Evolutionary conservation across 2,329 filamentous ascomycete species (phyloP), one percentile per base, ranked within the genome.

Genomic region (Aspergillus quadrilineatus): DNA sequence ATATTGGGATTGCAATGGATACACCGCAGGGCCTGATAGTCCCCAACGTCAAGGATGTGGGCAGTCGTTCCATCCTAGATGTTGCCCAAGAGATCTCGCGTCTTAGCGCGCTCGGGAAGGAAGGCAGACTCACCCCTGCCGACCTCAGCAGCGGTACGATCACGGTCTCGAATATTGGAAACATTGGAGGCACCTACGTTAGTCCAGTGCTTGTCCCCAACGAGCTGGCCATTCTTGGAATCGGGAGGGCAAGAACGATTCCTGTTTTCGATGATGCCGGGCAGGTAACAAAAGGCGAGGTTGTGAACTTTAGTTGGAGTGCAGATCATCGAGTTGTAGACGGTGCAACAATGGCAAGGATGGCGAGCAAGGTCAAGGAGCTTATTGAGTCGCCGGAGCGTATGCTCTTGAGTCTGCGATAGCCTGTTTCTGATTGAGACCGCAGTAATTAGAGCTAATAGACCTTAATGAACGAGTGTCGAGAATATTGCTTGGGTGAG

Each of bases 1-100:
- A 99, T 75, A 93, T 99, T 60, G 94, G 94, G 59, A 82, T 99
- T 34, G 94, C 94, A 56, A 94, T 99, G 83, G 94, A 99, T 74
- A 96, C 93, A 0, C 91, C 93, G 0, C 80, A 82, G 6, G 94
- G 94, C 2, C 85, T 99, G 0, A 77, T 99, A 7, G 94, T 99
- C 3, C 94, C 94, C 1, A 94, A 97, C 45, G 85, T 99, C 72
- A 90, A 88, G 70, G 86, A 95, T 70, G 91, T 96, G 43, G 87
- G 87, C 59, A 79, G 80, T 17, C 85, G 88, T 63, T 94, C 87
- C 68, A 88, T 99, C 65, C 75, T 88, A 37, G 84, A 87, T 47
- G 89, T 99, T 58, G 89, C 92, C 0, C 76, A 82, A 15, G 91
- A 96, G 72, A 82, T 97, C 50, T 73, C 76, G 7, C 84, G 89